These are phyloP conservation scores for Fusarium subglutinans DNA, from an alignment of 2,329 filamentous ascomycete species.

Conservation along the genomic window DNA sequence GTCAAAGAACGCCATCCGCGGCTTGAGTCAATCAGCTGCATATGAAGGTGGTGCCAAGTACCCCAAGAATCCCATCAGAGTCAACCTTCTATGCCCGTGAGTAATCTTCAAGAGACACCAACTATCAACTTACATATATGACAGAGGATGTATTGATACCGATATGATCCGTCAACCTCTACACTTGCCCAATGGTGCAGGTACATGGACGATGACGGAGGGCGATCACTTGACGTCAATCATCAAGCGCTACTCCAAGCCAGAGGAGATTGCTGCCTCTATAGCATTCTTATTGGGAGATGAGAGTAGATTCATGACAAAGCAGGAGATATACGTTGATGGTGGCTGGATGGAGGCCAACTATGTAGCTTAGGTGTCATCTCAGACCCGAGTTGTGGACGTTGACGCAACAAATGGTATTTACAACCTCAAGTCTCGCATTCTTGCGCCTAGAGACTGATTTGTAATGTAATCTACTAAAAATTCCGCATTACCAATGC, in stretches of 20 bases:
- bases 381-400: accelerated
- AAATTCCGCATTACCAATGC: background rate
- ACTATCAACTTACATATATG: background rate
- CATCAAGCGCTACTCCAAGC: slow-evolving; percentile 41
- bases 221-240: slow-evolving; percentile 40
- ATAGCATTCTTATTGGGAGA: slow-evolving; percentile 46
- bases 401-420: background rate
- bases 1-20: slow-evolving; percentile 45
- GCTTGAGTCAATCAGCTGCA: slow-evolving; percentile 42
- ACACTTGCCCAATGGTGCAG: slow-evolving; percentile 35
- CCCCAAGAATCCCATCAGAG: slow-evolving; percentile 39
- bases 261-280: slow-evolving; percentile 43
- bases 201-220: slow-evolving; percentile 41
- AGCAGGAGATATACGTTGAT: slow-evolving; percentile 44
- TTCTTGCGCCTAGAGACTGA: accelerated
- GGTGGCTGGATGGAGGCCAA: slow-evolving; percentile 44
- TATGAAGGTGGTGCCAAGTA: slow-evolving; percentile 42
- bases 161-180: slow-evolving; percentile 43
- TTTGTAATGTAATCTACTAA: background rate
- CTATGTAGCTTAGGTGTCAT: slow-evolving; percentile 23
- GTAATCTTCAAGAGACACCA: background rate
- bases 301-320: slow-evolving; percentile 46
- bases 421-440: background rate
- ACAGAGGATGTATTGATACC: slow-evolving; percentile 42
- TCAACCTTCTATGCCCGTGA: slow-evolving; percentile 38